Base-by-base conservation (phyloP, 306 rosid species). In the Cicer chorassanicum region DNA sequence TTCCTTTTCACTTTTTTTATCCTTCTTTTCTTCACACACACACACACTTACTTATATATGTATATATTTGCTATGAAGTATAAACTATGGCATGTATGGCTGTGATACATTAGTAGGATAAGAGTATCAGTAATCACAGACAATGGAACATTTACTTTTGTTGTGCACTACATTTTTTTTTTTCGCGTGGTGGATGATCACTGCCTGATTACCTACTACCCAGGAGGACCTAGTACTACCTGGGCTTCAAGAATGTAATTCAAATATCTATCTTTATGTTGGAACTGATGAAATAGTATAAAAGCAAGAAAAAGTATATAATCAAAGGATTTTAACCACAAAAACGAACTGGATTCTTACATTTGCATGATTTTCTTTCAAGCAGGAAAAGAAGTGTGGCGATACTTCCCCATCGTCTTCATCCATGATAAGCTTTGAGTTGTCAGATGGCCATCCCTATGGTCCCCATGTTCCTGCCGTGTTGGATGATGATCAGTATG, bases 371-470 rank as follows among this genome's bases (percentile, higher is more conserved):
- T 81, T 42, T 68, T 80, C 60, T 74, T 68, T 9, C 78, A 48
- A 80, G 82, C 89, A 89, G 93, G 89, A 87, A 80, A 82, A 63
- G 72, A 87, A 87, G 64, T 48, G 80, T 0, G 83, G 75, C 48
- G 85, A 81, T 77, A 70, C 19, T 46, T 85, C 86, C 76, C 82
- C 94, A 1, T 82, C 96, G 2, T 86, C 98, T 9, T 89, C 99
- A 6, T 79, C 89, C 50, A 92, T 94, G 99, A 94, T 94, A 75
- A 94, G 92, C 89, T 94, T 94, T 70, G 99, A 94, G 40, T 72
- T 94, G 74, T 73, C 97, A 7, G 88, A 92, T 72, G 97, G 96
- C 19, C 75, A 84, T 80, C 90, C 91, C 3, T 82, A 60, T 74
- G 95, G 86, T 19, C 86, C 97, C 62, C 87, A 86, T 44, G 92